Percentiles rank a stretch among this genome's conserved stretches.
These are phyloP conservation scores for Fusarium napiforme DNA, from an alignment of 2,329 filamentous ascomycete genomes.

Conservation along the genomic window DNA sequence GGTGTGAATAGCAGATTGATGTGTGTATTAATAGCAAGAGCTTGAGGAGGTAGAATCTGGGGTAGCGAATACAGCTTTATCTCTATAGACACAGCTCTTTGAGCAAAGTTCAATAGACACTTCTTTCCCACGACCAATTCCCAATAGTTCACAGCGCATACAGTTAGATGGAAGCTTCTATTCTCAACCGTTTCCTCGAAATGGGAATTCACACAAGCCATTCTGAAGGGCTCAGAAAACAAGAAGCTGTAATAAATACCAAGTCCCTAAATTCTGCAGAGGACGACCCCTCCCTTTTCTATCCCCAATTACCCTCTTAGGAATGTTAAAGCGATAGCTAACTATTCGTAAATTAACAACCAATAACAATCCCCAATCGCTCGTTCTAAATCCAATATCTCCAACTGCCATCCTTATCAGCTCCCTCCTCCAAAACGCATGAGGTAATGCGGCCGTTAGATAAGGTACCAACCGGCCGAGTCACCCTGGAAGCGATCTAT, in stretches of 20 bases:
- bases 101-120: neutral
- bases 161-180: neutral
- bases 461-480: conserved; percentile 1
- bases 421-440: neutral
- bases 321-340: neutral
- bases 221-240: neutral
- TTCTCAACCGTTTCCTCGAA: neutral
- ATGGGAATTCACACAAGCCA: neutral
- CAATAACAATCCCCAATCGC: neutral
- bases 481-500: neutral
- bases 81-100: neutral
- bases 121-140: neutral
- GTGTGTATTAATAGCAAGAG: too few species aligned
- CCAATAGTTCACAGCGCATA: neutral
- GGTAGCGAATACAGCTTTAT: neutral
- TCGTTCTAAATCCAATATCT: neutral
- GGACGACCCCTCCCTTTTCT: neutral
- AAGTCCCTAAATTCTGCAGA: neutral
- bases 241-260: neutral
- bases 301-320: neutral
- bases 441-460: conserved; percentile 10
- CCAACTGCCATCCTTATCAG: conserved; percentile 5
- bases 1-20: neutral
- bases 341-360: neutral
- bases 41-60: neutral